Base-by-base conservation (phyloP, 2,329 filamentous ascomycete species). In the Alternaria atra region DNA sequence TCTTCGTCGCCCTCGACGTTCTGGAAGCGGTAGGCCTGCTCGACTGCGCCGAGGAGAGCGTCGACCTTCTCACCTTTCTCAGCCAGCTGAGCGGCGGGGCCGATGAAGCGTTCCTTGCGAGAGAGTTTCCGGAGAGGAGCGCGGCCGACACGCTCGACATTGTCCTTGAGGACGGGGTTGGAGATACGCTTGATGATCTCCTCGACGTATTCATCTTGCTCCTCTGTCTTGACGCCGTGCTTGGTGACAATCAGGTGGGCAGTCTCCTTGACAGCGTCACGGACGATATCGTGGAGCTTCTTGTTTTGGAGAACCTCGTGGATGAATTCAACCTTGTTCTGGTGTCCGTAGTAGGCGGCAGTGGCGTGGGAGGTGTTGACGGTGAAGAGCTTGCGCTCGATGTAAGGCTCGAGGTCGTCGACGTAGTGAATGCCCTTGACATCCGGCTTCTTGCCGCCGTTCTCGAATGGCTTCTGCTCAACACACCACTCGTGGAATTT, bases 401-500 rank as follows among this genome's bases (percentile, higher is more conserved):
- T 98, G 84, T 94, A 99, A 59, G 95, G 95, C 77, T 90, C 87
- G 30, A 99, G 88, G 82, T 98, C 86, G 67, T 93, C 89, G 61
- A 98, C 95, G 89, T 92, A 97, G 83, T 97, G 91, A 78, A 98
- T 90, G 61, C 94, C 94, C 68, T 95, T 81, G 74, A 99, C 94
- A 17, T 87, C 81, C 6, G 93, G 94, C 70, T 87, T 86, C 55
- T 85, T 84, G 64, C 86, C 83, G 65, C 90, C 87, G 66, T 89
- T 85, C 64, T 78, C 75, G 80, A 98, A 97, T 2, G 94, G 94
- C 44, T 88, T 90, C 78, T 88, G 84, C 77, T 99, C 95, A 52
- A 99, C 94, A 39, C 95, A 94, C 95, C 95, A 99, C 84, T 99
- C 95, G 83, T 92, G 97, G 86, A 98, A 99, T 83, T 95, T 95